These are phyloP conservation scores for Lunularia cruciata DNA, from an alignment of 225 moss, liverwort and hornwort species.

Conservation along the genomic window DNA sequence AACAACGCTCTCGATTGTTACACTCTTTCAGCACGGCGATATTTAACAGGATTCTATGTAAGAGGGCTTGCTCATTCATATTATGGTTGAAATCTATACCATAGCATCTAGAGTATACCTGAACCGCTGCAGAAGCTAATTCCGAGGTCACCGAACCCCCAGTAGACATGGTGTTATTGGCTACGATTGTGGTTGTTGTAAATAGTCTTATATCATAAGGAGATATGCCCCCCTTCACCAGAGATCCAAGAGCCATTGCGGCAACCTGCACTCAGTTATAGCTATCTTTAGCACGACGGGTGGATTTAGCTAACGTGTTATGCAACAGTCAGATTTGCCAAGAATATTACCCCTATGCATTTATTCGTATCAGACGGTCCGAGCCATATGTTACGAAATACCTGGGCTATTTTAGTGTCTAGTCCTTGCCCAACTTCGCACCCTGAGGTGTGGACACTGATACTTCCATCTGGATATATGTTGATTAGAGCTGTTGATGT, in stretches of 20 bases:
- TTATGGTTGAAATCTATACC: too few relatives aligned
- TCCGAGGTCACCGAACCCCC: slow-evolving; percentile 84
- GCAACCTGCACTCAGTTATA: slow-evolving; percentile 53
- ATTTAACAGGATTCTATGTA: too few relatives aligned
- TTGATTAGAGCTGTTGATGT: slow-evolving; percentile 71
- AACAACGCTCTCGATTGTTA: too few relatives aligned
- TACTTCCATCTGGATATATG: slow-evolving; percentile 76
- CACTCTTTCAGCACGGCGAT: too few relatives aligned
- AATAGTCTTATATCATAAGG: slow-evolving; percentile 61
- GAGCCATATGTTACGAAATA: too few relatives aligned
- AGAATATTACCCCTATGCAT: too few relatives aligned
- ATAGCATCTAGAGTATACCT: too few relatives aligned
- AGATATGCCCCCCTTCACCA: slow-evolving; percentile 56
- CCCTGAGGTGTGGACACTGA: slow-evolving; percentile 69
- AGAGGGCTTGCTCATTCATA: too few relatives aligned
- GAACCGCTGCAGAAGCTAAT: slow-evolving; percentile 64
- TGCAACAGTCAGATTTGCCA: too few relatives aligned
- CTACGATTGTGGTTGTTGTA: slow-evolving; percentile 49
- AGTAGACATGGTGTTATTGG: slow-evolving; percentile 63
- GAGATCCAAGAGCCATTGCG: slow-evolving; percentile 60
- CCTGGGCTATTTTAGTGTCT: slow-evolving; percentile 85
- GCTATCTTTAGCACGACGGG: too few relatives aligned
- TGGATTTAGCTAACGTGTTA: too few relatives aligned
- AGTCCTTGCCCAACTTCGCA: slow-evolving; percentile 93
- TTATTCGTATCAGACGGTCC: too few relatives aligned